These are phyloP conservation scores for Cercospora zeina DNA, from an alignment of 2,329 filamentous ascomycete genomes.

Conservation along the genomic window DNA sequence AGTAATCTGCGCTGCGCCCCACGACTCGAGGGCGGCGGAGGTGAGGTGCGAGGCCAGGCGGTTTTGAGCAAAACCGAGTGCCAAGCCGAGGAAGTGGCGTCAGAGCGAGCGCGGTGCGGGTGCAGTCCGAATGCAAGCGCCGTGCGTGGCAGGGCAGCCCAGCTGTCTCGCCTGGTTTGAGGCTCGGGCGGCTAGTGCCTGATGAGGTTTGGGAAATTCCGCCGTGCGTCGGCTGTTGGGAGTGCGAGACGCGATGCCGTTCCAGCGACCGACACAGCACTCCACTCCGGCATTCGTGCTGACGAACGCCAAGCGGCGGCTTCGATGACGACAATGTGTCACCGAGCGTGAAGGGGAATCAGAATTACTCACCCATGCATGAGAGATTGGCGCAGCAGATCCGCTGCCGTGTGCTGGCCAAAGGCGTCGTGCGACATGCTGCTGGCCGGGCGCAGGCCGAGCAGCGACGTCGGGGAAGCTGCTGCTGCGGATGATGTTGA, in stretches of 20 bases:
- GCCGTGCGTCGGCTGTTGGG: conserved; percentile 16
- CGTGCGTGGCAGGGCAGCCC: conserved; percentile 11
- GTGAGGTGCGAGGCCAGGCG: background rate
- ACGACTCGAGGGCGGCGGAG: conserved; percentile 5
- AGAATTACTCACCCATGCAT: conserved; percentile 53
- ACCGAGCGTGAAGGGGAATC: conserved; percentile 29
- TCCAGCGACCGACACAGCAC: conserved; percentile 1
- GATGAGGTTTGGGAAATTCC: conserved; percentile 2
- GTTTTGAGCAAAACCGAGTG: conserved; percentile 5
- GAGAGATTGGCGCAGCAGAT: conserved; percentile 60
- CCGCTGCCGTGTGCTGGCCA: conserved; percentile 52
- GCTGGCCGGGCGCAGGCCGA: conserved; percentile 24
- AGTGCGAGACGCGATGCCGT: background rate
- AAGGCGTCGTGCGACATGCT: conserved; percentile 37
- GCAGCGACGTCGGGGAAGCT: conserved; percentile 14
- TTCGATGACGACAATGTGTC: conserved; percentile 21
- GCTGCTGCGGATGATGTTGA: conserved; percentile 25
- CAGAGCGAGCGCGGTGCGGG: conserved; percentile 4
- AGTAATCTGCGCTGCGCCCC: conserved; percentile 8
- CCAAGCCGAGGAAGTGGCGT: conserved; percentile 17
- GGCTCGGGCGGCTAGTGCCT: background rate
- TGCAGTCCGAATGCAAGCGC: conserved; percentile 9
- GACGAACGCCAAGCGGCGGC: conserved; percentile 21
- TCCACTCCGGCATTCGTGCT: conserved; percentile 4
- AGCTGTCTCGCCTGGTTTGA: conserved; percentile 6